Conservation (phyloP, 306 rosid genomes). For the Spatholobus suberectus region DNA sequence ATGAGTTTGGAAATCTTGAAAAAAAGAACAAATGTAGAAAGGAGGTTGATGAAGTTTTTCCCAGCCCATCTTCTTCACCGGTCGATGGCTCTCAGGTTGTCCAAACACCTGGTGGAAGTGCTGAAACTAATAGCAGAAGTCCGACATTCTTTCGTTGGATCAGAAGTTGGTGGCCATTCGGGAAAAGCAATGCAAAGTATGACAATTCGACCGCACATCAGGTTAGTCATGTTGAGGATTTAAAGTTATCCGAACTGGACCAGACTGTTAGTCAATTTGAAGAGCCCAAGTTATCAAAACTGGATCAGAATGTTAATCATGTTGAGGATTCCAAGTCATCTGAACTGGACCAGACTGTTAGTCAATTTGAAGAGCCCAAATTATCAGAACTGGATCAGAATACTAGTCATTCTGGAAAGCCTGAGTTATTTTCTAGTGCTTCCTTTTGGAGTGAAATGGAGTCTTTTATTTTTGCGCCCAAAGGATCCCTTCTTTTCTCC, state of each 20-base stretch:
- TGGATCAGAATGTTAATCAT: constrained; percentile 39
- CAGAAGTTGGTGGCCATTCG: constrained; percentile 57
- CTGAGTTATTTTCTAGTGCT: constrained; percentile 57
- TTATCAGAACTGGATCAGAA: constrained; percentile 43
- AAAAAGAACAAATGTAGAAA: constrained; percentile 35
- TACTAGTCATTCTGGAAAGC: constrained; percentile 40
- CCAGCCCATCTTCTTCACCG: constrained; percentile 38
- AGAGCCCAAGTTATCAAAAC: constrained; percentile 44
- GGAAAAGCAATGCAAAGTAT: constrained; percentile 45
- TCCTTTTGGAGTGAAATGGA: constrained; percentile 80
- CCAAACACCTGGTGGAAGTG: constrained; percentile 38
- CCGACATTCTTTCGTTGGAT: constrained; percentile 52
- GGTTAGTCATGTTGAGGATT: constrained; percentile 41
- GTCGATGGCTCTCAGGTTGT: constrained; percentile 42
- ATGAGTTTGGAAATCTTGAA: constrained; percentile 40
- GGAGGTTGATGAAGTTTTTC: constrained; percentile 51
- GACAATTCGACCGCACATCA: constrained; percentile 45
- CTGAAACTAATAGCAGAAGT: constrained; percentile 40
- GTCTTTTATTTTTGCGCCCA: constrained; percentile 62
- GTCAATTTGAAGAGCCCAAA: too few species aligned
- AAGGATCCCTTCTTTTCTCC: constrained; percentile 61
- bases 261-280: constrained; percentile 31
- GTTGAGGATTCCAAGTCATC: too few species aligned
- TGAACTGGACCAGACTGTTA: too few species aligned
- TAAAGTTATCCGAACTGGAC: constrained; percentile 49